Evolutionary conservation across 345 rosid species (phyloP).

Genomic region (Raphanus raphanistrum): DNA sequence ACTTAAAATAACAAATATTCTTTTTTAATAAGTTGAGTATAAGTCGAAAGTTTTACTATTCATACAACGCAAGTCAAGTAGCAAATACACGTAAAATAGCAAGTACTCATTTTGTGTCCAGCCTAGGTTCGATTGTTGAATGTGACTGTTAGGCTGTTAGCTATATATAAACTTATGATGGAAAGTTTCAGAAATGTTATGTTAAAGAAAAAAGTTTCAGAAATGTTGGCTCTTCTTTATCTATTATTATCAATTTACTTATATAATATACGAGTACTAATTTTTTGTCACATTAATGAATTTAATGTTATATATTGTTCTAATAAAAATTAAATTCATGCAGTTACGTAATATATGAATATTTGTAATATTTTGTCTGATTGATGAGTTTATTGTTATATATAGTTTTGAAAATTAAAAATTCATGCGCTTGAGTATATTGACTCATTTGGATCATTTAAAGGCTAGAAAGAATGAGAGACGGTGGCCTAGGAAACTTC

Average conservation of each 20-base stretch:
- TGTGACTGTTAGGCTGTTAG: not conserved
- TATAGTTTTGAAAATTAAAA: not conserved
- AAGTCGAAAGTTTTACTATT: too few species aligned
- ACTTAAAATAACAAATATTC: too few species aligned
- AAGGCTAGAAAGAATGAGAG: slow-evolving; percentile 8
- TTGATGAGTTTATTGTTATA: not conserved
- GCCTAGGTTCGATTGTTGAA: not conserved
- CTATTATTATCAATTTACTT: not conserved
- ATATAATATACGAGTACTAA: not conserved
- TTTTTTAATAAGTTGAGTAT: too few species aligned
- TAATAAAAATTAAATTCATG: not conserved
- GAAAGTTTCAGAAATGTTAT: not conserved
- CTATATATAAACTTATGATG: not conserved
- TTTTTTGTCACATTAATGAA: not conserved
- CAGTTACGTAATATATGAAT: not conserved
- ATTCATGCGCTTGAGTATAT: not conserved
- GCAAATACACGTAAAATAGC: too few species aligned
- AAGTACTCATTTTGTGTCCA: too few species aligned
- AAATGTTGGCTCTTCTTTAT: not conserved
- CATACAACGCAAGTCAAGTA: too few species aligned
- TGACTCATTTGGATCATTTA: not conserved
- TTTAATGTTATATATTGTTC: not conserved
- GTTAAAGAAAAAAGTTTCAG: not conserved
- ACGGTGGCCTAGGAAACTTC: slow-evolving; percentile 26
- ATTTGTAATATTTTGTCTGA: not conserved